Evolutionary conservation across 2,329 filamentous ascomycete species (phyloP).

Genomic region (Cercospora brassicicola): DNA sequence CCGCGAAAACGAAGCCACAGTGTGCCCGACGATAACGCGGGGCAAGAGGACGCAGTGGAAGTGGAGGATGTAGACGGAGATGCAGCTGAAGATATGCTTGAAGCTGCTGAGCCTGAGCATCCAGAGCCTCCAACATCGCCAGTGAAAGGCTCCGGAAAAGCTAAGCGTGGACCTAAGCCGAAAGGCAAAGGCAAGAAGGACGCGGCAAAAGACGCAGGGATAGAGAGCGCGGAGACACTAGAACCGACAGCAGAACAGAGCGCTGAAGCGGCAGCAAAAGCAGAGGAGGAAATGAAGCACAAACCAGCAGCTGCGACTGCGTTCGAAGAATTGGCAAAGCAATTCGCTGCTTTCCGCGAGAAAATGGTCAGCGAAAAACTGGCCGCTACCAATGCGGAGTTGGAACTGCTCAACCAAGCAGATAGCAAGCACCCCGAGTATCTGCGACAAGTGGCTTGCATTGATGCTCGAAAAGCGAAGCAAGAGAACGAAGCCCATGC

Average conservation of each 20-base stretch:
- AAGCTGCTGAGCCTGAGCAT: constrained; percentile 16
- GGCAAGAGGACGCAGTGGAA: constrained; percentile 37
- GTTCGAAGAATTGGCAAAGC: constrained; percentile 75
- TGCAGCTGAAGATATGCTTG: constrained; percentile 26
- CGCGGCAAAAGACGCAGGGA: constrained; percentile 25
- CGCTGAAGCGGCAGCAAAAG: constrained; percentile 44
- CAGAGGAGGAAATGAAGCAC: constrained; percentile 54
- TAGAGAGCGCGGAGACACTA: constrained; percentile 19
- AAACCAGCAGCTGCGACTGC: constrained; percentile 32
- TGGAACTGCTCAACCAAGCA: constrained; percentile 59
- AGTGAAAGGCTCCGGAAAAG: constrained; percentile 45
- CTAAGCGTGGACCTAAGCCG: constrained; percentile 40
- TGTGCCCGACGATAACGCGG: constrained; percentile 19
- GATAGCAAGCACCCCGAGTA: constrained; percentile 82
- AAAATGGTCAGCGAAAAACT: constrained; percentile 88
- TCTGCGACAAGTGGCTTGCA: constrained; percentile 81
- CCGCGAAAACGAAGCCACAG: constrained; percentile 39
- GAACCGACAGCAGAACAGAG: constrained; percentile 27
- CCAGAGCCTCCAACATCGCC: constrained; percentile 38
- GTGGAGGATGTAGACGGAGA: constrained; percentile 12
- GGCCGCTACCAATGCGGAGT: constrained; percentile 70
- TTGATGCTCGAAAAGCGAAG: constrained; percentile 78
- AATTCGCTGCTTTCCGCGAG: constrained; percentile 83
- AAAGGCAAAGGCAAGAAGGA: constrained; percentile 38
- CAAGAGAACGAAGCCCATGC: constrained; percentile 75